phyloP scores from a whole-genome alignment of 768 basidiomycete species.

The Hygrocybe coccinea region DNA sequence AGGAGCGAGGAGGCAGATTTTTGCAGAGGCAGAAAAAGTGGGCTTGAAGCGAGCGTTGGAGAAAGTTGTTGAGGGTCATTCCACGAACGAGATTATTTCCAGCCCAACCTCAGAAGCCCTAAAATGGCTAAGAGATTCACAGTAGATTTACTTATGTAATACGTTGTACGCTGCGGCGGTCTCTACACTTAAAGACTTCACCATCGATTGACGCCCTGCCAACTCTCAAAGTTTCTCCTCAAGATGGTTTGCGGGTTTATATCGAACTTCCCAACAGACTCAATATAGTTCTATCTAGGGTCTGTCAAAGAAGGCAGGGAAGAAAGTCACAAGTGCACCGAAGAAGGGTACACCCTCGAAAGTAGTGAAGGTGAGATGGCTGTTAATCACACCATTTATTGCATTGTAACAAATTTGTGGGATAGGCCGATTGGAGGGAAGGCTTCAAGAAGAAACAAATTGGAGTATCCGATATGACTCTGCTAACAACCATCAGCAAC shows the following conservation, averaged over 20 bases:
- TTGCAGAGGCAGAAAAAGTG: constrained; percentile 46
- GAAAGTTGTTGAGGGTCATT: constrained; percentile 41
- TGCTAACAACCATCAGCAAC: constrained; percentile 94
- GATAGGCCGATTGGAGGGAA: constrained; percentile 97
- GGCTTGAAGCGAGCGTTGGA: constrained; percentile 54
- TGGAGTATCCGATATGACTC: constrained; percentile 97
- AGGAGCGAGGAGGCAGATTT: constrained; percentile 38
- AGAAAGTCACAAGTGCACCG: constrained; percentile 62
- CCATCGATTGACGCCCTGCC: too few species aligned
- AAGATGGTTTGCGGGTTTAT: neutral
- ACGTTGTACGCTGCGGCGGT: too few species aligned
- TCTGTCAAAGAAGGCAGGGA: constrained; percentile 85
- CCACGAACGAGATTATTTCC: constrained; percentile 36
- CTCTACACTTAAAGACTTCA: too few species aligned
- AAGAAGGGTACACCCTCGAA: constrained; percentile 61
- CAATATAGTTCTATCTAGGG: constrained; percentile 44
- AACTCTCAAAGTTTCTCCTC: neutral
- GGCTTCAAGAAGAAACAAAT: constrained; percentile 99
- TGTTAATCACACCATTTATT: neutral
- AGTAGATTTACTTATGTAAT: neutral
- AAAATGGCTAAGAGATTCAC: constrained; percentile 28
- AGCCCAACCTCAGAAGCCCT: constrained; percentile 49
- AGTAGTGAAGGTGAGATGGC: constrained; percentile 64
- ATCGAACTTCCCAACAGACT: constrained; percentile 1
- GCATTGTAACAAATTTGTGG: neutral